Conservation (phyloP, 257 asterid genomes). For the Solanum sparsipilum region DNA sequence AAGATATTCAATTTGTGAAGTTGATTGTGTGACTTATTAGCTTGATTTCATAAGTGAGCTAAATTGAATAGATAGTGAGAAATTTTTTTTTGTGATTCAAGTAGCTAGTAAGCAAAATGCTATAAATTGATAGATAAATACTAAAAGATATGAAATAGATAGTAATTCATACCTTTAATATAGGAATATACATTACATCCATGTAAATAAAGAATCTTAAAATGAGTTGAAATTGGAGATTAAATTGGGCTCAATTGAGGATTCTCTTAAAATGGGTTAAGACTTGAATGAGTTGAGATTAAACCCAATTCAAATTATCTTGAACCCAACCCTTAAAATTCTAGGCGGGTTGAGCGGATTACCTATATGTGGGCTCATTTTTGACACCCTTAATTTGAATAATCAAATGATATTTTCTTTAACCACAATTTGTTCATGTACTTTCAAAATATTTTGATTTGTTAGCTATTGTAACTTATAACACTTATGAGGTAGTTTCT, state of each 20-base stretch:
- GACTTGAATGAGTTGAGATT: not conserved
- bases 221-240: too few relatives aligned
- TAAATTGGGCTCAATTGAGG: not conserved
- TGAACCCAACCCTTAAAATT: not conserved
- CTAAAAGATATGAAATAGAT: not conserved
- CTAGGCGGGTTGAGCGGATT: not conserved
- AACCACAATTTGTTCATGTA: not conserved
- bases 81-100: not conserved
- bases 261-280: too few relatives aligned
- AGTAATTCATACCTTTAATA: not conserved
- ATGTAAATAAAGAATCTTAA: too few relatives aligned
- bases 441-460: not conserved
- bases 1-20: not conserved
- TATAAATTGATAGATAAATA: too few relatives aligned
- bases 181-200: not conserved
- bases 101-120: too few relatives aligned
- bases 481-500: not conserved
- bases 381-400: not conserved
- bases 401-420: not conserved
- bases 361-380: not conserved
- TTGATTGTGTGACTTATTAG: not conserved
- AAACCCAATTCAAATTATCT: not conserved
- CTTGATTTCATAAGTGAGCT: not conserved
- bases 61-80: not conserved
- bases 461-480: not conserved